Evolutionary conservation across 2,329 filamentous ascomycete genomes (phyloP).

Genomic region (Plectosphaerella sp.): DNA sequence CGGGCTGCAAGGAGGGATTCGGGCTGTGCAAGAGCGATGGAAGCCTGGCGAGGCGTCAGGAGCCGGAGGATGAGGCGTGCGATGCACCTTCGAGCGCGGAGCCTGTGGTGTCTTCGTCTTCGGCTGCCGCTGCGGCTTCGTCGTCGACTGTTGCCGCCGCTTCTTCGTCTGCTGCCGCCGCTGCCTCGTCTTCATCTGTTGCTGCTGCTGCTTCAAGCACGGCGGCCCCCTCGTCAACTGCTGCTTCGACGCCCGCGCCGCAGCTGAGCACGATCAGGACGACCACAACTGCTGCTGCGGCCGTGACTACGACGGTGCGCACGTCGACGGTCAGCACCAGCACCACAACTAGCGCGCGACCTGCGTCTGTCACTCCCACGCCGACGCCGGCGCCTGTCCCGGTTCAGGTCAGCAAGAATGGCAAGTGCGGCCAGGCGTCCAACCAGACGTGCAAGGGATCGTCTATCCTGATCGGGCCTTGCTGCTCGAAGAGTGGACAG

Average conservation of each 20-base stretch:
- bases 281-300: conserved; percentile 1
- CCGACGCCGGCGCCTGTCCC: neutral
- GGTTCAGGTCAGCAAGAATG: conserved; percentile 6
- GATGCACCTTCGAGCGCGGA: neutral
- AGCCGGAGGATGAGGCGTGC: neutral
- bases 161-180: neutral
- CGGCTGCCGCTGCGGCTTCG: neutral
- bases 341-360: neutral
- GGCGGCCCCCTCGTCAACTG: conserved; percentile 4
- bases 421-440: conserved; percentile 1
- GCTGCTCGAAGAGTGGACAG: neutral
- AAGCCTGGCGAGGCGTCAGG: neutral
- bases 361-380: neutral
- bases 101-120: neutral
- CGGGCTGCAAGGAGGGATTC: conserved; percentile 23
- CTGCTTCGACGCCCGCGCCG: conserved; percentile 1
- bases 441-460: conserved; percentile 1
- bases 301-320: neutral
- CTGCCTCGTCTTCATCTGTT: neutral
- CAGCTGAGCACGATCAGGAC: neutral
- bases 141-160: neutral
- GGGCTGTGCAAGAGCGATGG: conserved; percentile 9
- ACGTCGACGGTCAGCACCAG: conserved; percentile 5
- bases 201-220: neutral
- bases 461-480: neutral